Base-by-base conservation (phyloP, 73 alveolate species). In the Blepharisma japonicum region DNA sequence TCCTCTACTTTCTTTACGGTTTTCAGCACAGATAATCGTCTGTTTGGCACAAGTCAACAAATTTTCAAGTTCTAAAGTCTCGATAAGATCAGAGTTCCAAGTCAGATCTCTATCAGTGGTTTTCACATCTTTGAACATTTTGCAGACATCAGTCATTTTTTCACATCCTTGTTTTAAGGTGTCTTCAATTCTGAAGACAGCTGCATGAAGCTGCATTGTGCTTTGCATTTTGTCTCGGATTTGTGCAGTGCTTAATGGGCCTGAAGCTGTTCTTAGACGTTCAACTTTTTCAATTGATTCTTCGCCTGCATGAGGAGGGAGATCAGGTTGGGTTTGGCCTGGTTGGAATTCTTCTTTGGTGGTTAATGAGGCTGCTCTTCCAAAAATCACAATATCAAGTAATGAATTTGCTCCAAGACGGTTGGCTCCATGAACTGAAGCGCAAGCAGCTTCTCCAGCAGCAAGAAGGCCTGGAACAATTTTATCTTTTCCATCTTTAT, bases 401-500 rank as follows among this genome's bases (percentile, higher is more conserved):
- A 97, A 85, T 8, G 98, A 94, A 87, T 97, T 97, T 66, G 99
- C 99, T 38, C 99, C 99, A 49, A 97, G 92, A 81, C 99, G 91
- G 89, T 97, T 95, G 53, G 98, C 99, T 25, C 99, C 99, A 83
- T 97, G 99, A 78, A 97, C 98, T 45, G 99, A 95, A 8, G 99
- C 98, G 78, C 96, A 89, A 6, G 99, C 98, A 7, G 97, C 96
- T 88, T 95, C 99, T 42, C 99, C 99, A 55, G 97, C 96, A 6
- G 98, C 98, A 70, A 86, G 90, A 21, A 97, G 82, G 47, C 99
- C 99, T 42, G 96, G 92, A 6, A 97, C 96, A 23, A 87, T 72
- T 55, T 77, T 71, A 84, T 92, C 95, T 21, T 84, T 84, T n/a
- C 97, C 96, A 77, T 94, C 81, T 68, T 55, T 53, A 48, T 83